Base-by-base conservation (phyloP, 2,329 filamentous ascomycete genomes). In the Talaromyces sp. region DNA sequence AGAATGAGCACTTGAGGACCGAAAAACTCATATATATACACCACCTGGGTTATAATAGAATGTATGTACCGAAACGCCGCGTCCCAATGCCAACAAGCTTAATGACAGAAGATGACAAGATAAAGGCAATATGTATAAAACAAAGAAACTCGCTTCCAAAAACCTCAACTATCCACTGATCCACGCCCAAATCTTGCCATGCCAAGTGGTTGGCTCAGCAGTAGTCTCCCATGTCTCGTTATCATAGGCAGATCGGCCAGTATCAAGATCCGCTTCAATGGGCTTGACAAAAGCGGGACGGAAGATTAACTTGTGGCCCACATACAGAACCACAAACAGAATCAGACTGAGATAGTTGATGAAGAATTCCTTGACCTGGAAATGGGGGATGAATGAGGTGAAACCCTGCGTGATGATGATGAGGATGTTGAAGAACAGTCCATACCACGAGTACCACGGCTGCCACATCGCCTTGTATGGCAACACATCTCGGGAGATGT, bases 371-470 rank as follows among this genome's bases (percentile, higher is more conserved):
- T 77, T 75, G 2, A 80, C 80, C 61, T 74, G 74, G 82, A 86
- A 89, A 11, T 53, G 32, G 0, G 72, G 74, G 39, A 89, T 85
- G 65, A 89, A 89, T 6, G 81, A 78, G 14, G 83, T 83, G 71
- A 89, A 90, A 3, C 86, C 87, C 64, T 85, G 85, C 0, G 86
- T 89, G 29, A 89, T 49, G 42, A 85, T 78, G 58, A 89, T 85
- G 45, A 89, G 68, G 2, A 81, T 55, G 69, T 82, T 86, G 73
- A 87, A 86, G 67, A 85, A 82, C 3, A 88, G 74, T 1, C 86
- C 86, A 63, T 86, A 87, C 70, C 78, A 85, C 0, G 85, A 80
- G 30, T 87, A 76, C 64, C 76, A 88, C 0, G 86, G 86, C 71
- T 88, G 85, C 53, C 82, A 71, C 5, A 82, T 78, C 1, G 86